Conservation (phyloP, 2,329 filamentous ascomycete genomes). For the Chrysosporium keratinophilum region DNA sequence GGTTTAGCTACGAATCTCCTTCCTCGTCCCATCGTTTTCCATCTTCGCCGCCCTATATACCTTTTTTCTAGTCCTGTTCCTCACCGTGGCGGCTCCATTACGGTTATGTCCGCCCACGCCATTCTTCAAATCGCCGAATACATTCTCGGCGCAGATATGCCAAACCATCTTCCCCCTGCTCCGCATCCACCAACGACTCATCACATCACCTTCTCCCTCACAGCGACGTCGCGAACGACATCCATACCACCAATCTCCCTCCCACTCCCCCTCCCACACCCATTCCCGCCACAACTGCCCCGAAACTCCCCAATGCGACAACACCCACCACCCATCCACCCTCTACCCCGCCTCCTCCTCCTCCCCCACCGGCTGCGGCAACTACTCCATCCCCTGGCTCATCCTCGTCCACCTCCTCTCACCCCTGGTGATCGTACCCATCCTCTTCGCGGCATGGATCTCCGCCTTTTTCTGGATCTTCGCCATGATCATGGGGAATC, state of each 20-base stretch:
- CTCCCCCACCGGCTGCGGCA: slow-evolving; percentile 23
- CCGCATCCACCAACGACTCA: slow-evolving; percentile 37
- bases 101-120: slow-evolving; percentile 41
- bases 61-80: slow-evolving; percentile 41
- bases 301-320: slow-evolving; percentile 13
- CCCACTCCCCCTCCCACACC: slow-evolving; percentile 1
- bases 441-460: slow-evolving; percentile 49
- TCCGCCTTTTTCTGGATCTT: slow-evolving; percentile 54
- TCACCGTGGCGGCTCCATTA: slow-evolving; percentile 44
- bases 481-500: slow-evolving; percentile 51
- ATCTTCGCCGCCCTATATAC: slow-evolving; percentile 46
- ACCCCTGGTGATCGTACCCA: slow-evolving; percentile 46
- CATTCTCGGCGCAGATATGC: slow-evolving; percentile 42
- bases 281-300: not conserved
- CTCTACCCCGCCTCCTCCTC: slow-evolving; percentile 19
- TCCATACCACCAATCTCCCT: slow-evolving; percentile 18
- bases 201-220: slow-evolving; percentile 19
- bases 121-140: slow-evolving; percentile 34
- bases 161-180: slow-evolving; percentile 45
- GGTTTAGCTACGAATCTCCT: slow-evolving; percentile 23
- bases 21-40: slow-evolving; percentile 45
- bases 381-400: slow-evolving; percentile 32
- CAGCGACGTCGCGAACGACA: slow-evolving; percentile 17
- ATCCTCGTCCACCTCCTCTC: slow-evolving; percentile 46
- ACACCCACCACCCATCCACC: slow-evolving; percentile 32